Evolutionary conservation across 768 basidiomycete genomes (phyloP), one percentile per base, ranked within the genome.

Genomic region (Mycena kentingensis): DNA sequence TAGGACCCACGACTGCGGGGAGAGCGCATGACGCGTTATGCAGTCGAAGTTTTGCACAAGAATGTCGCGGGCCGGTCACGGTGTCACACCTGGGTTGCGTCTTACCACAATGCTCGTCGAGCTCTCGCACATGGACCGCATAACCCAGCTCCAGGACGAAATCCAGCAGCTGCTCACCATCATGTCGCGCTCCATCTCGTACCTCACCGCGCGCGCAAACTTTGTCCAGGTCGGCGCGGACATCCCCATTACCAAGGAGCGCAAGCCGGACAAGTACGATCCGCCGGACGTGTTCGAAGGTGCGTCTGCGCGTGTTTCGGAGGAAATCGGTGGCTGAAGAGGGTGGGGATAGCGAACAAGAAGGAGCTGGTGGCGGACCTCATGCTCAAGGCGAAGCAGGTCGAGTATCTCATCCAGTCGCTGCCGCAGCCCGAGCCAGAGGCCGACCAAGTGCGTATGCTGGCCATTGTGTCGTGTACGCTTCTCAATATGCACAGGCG

Each of bases 41-140:
- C n/a, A n/a, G n/a, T n/a, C n/a, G n/a, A n/a, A n/a, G n/a, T n/a
- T n/a, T n/a, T n/a, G n/a, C n/a, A n/a, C n/a, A n/a, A n/a, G n/a
- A n/a, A n/a, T n/a, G n/a, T n/a, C n/a, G n/a, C n/a, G n/a, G n/a
- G n/a, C n/a, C n/a, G n/a, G n/a, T n/a, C n/a, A n/a, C n/a, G n/a
- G n/a, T n/a, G n/a, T n/a, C n/a, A n/a, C n/a, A n/a, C n/a, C n/a
- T n/a, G n/a, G n/a, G n/a, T n/a, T n/a, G n/a, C n/a, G n/a, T n/a
- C n/a, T n/a, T n/a, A n/a, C n/a, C n/a, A n/a, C n/a, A n/a, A 92
- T 92, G 89, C 89, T 92, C 80, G 85, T 90, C 79, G 89, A 91
- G 83, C 73, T 92, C 69, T 83, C 89, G 70, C 85, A 90, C 77
- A 94, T 94, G 93, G 93, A 95, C 79, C 87, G 92, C 73, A 90